Conservation (phyloP, 2,329 filamentous ascomycete species). For the Drechslerella coelobrocha region DNA sequence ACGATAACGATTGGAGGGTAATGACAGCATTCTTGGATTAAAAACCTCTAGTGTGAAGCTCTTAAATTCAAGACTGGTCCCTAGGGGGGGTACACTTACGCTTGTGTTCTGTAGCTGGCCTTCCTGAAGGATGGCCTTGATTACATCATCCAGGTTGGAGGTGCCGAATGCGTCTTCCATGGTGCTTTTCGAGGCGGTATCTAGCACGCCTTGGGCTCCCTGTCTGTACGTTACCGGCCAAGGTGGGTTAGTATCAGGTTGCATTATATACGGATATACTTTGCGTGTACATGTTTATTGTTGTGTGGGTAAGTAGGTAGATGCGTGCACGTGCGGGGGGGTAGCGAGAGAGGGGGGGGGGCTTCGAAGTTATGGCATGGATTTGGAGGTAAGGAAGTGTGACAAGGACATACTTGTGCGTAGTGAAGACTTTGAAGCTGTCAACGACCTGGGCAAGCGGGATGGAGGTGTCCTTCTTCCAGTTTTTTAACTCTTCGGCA, state of each 20-base stretch:
- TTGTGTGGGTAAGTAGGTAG: background rate
- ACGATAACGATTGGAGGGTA: too few species aligned
- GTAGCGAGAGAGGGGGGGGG: background rate
- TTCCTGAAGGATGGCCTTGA: constrained; percentile 33
- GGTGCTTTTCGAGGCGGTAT: constrained; percentile 32
- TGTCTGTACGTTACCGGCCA: constrained; percentile 13
- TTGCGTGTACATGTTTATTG: background rate
- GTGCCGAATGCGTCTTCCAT: constrained; percentile 35
- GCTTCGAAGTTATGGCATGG: constrained; percentile 15
- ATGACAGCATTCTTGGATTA: background rate
- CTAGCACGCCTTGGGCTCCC: constrained; percentile 41
- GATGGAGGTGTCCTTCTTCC: constrained; percentile 78
- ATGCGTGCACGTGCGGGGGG: background rate
- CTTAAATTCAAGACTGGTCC: background rate
- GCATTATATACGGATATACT: background rate
- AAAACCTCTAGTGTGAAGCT: background rate
- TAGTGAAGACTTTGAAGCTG: constrained; percentile 86
- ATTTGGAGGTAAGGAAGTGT: too few species aligned
- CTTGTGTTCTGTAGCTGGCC: constrained; percentile 19
- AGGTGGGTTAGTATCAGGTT: background rate
- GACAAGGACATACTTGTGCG: constrained; percentile 85
- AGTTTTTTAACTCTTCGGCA: constrained; percentile 73
- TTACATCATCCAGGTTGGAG: constrained; percentile 27
- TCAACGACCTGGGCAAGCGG: constrained; percentile 85
- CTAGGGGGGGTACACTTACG: constrained; percentile 25